A percentile compares a stretch with the other conserved stretches of the same genome.
These are phyloP conservation scores for Saccharomyces cerevisiae DNA, from an alignment of 805 yeast genomes.

Conservation along the genomic window DNA sequence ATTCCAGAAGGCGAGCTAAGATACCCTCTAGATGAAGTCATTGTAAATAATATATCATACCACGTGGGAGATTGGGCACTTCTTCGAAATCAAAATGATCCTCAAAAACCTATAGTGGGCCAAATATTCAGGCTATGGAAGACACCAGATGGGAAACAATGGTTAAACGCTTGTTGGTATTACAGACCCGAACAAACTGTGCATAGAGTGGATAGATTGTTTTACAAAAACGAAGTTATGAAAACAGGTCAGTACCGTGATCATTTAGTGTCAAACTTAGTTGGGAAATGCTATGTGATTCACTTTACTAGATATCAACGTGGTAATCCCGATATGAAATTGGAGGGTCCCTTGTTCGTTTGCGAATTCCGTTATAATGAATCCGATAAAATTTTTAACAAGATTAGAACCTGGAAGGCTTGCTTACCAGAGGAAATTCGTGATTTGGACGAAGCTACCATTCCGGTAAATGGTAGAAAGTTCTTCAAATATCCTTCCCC, in stretches of 20 bases:
- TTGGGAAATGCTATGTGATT: slow-evolving; percentile 90
- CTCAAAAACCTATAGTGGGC: slow-evolving; percentile 82
- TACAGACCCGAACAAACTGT: slow-evolving; percentile 97
- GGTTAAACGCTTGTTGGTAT: slow-evolving; percentile 96
- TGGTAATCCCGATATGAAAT: slow-evolving; percentile 81
- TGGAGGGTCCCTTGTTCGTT: slow-evolving; percentile 78
- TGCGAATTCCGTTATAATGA: slow-evolving; percentile 95
- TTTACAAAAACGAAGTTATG: slow-evolving; percentile 90
- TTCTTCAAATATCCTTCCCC: slow-evolving; percentile 77
- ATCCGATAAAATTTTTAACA: slow-evolving; percentile 79
- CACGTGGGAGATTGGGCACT: slow-evolving; percentile 94
- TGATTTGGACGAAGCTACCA: slow-evolving; percentile 69
- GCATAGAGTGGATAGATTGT: slow-evolving; percentile 80
- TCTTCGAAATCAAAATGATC: slow-evolving; percentile 79
- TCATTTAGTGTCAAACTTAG: slow-evolving; percentile 78
- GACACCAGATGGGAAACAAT: slow-evolving; percentile 67
- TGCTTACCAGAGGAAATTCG: slow-evolving; percentile 96
- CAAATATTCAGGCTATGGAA: slow-evolving; percentile 92
- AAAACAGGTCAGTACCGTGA: slow-evolving; percentile 96
- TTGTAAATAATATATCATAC: slow-evolving; percentile 62
- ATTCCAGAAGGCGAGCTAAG: slow-evolving; percentile 54
- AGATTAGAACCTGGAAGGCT: slow-evolving; percentile 97
- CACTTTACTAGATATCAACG: slow-evolving; percentile 91
- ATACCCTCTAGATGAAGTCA: slow-evolving; percentile 72
- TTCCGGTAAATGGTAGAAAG: slow-evolving; percentile 61